These are phyloP conservation scores for Microsporum ferrugineum DNA, from an alignment of 2,329 filamentous ascomycete species.

Conservation along the genomic window DNA sequence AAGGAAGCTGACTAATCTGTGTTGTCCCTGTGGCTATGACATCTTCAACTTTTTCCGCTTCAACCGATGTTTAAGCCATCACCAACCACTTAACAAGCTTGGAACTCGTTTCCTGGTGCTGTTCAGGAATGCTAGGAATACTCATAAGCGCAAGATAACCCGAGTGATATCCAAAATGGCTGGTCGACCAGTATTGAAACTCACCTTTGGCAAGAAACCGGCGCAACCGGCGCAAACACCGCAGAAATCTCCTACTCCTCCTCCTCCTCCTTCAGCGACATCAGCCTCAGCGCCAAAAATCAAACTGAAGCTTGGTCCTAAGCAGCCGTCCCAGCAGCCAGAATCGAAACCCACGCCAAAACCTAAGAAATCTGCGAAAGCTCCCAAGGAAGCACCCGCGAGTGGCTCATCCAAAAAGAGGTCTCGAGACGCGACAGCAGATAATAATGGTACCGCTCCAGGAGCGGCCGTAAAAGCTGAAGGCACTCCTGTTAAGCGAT, in stretches of 20 bases:
- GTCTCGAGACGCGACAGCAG: slow-evolving; percentile 4
- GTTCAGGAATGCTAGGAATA: background rate
- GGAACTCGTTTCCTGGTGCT: background rate
- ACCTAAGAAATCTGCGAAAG: slow-evolving; percentile 18
- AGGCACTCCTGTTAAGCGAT: slow-evolving; percentile 21
- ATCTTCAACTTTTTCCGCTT: background rate
- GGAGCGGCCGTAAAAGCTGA: background rate
- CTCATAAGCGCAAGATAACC: background rate
- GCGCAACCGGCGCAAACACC: slow-evolving; percentile 12
- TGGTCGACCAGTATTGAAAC: slow-evolving; percentile 30
- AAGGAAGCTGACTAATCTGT: background rate
- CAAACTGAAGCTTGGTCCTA: slow-evolving; percentile 31
- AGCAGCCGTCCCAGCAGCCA: slow-evolving; percentile 15
- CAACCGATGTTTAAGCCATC: background rate
- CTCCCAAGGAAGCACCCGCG: slow-evolving; percentile 7
- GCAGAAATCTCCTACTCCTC: slow-evolving; percentile 15
- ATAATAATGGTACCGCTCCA: slow-evolving; percentile 3
- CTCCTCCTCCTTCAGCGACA: slow-evolving; percentile 17
- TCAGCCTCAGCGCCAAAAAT: slow-evolving; percentile 27
- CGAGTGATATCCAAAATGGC: slow-evolving; percentile 23
- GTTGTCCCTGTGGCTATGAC: background rate
- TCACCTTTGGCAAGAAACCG: slow-evolving; percentile 31
- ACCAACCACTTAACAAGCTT: background rate
- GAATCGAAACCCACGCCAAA: slow-evolving; percentile 12
- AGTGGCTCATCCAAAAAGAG: slow-evolving; percentile 14